phyloP scores from a whole-genome alignment of 1,284 basidiomycete species.

The Sanguinoderma infundibulare region DNA sequence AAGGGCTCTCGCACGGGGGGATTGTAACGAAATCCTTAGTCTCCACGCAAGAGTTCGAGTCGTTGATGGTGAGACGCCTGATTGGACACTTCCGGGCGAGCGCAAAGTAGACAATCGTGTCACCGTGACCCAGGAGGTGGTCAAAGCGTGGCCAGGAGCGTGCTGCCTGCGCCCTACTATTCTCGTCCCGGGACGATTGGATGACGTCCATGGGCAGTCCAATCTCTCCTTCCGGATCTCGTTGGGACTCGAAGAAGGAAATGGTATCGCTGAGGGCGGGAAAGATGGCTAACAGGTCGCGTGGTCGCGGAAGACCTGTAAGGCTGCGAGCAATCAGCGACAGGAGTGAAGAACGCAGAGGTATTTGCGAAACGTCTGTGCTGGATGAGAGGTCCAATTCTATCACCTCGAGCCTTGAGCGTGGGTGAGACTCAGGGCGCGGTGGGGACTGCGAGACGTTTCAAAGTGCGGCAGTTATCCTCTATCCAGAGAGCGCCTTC shows the following conservation, averaged over 20 bases:
- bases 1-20: background rate
- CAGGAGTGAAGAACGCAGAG: too few species aligned
- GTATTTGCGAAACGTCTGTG: background rate
- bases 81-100: background rate
- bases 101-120: background rate
- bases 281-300: too few species aligned
- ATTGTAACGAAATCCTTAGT: too few species aligned
- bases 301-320: too few species aligned
- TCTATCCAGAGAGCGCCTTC: too few species aligned
- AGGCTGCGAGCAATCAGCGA: too few species aligned
- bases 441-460: background rate
- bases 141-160: background rate
- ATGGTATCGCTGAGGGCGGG: too few species aligned
- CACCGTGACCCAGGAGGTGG: background rate
- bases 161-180: background rate
- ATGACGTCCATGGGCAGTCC: background rate
- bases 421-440: background rate
- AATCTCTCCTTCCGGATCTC: too few species aligned
- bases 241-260: too few species aligned
- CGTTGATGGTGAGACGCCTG: background rate
- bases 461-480: too few species aligned
- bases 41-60: background rate
- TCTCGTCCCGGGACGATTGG: background rate
- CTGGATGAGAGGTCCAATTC: background rate
- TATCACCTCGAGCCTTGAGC: background rate